phyloP scores from a whole-genome alignment of 192 early-diverging fungal species.

The Geranomyces variabilis region DNA sequence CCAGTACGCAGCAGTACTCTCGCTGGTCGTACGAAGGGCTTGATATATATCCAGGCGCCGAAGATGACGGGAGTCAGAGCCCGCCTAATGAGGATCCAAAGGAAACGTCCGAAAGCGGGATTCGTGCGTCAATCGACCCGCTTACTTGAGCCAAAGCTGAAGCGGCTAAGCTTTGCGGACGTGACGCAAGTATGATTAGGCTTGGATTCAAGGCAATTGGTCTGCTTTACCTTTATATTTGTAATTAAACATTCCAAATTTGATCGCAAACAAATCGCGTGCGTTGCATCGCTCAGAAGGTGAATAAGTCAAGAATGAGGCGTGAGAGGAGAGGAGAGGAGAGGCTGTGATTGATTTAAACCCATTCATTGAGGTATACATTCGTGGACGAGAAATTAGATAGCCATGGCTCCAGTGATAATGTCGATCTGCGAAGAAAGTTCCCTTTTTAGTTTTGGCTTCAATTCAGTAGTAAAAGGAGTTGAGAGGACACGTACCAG shows the following conservation, averaged over 20 bases:
- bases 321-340: no score
- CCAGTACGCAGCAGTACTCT: no score
- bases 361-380: constrained; percentile 3
- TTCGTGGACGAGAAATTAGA: constrained; percentile 35
- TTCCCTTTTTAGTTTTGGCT: background rate
- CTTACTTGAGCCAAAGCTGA: constrained; percentile 3
- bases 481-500: constrained; percentile 58
- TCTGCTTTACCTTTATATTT: no score
- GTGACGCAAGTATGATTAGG: background rate
- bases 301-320: no score
- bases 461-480: background rate
- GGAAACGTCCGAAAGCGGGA: background rate
- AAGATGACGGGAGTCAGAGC: background rate
- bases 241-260: no score
- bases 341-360: no score
- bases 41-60: no score
- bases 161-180: background rate
- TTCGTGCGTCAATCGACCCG: background rate
- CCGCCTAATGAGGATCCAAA: background rate
- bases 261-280: no score
- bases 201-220: no score
- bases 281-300: no score
- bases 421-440: constrained; percentile 80
- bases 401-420: constrained; percentile 93
- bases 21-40: no score